Conservation (phyloP, 306 rosid species). For the Cicer yamashitae region DNA sequence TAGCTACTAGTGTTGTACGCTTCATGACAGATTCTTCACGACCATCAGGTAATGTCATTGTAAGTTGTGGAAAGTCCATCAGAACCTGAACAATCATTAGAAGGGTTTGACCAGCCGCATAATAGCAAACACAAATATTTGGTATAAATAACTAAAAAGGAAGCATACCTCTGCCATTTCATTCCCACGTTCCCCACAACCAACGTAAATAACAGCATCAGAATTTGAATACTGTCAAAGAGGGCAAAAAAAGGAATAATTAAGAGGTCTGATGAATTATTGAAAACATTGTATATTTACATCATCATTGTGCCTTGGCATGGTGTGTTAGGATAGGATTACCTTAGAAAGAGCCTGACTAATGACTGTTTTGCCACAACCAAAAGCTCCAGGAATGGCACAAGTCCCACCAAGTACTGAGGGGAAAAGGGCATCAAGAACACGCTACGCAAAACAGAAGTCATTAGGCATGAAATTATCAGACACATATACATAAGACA, state of each 20-base stretch:
- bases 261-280: slow-evolving; percentile 29
- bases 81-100: slow-evolving; percentile 68
- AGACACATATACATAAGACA: slow-evolving; percentile 23
- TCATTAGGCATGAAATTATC: slow-evolving; percentile 45
- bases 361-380: slow-evolving; percentile 99
- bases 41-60: slow-evolving; percentile 99
- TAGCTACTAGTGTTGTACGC: slow-evolving; percentile 98
- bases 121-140: not conserved
- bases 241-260: not conserved
- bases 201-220: slow-evolving; percentile 92
- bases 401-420: slow-evolving; percentile 99
- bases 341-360: slow-evolving; percentile 99
- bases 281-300: slow-evolving; percentile 5
- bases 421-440: slow-evolving; percentile 99
- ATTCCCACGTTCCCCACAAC: slow-evolving; percentile 99
- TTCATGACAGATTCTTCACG: slow-evolving; percentile 99
- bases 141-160: slow-evolving; percentile 11
- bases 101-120: slow-evolving; percentile 37
- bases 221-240: slow-evolving; percentile 93
- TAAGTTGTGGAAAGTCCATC: slow-evolving; percentile 99
- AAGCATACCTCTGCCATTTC: slow-evolving; percentile 93
- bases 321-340: slow-evolving; percentile 33
- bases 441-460: slow-evolving; percentile 70
- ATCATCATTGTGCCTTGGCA: not conserved
- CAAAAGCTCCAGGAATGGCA: slow-evolving; percentile 99